Conservation (phyloP, 345 rosid species). For the Alliaria petiolata region DNA sequence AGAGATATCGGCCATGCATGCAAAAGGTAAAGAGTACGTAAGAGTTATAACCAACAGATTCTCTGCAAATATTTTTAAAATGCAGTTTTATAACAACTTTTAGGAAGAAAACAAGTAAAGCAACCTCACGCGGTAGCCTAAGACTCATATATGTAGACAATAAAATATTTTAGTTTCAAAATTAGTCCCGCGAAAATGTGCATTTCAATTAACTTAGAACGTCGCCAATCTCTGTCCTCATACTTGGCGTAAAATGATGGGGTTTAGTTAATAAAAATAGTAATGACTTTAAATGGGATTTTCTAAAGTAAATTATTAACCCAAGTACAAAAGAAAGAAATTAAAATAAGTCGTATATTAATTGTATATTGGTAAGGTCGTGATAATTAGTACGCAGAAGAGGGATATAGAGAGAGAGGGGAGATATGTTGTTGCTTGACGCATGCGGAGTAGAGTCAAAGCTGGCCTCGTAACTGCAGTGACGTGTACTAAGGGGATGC, state of each 20-base stretch:
- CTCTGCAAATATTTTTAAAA: not conserved
- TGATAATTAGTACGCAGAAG: slow-evolving; percentile 1
- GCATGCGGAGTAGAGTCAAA: slow-evolving; percentile 43
- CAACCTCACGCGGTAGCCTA: slow-evolving; percentile 22
- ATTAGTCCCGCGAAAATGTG: slow-evolving; percentile 19
- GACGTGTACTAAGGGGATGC: slow-evolving; percentile 26
- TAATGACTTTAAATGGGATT: not conserved
- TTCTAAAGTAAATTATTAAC: not conserved
- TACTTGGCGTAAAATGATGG: slow-evolving; percentile 27
- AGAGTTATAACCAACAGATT: slow-evolving; percentile 22
- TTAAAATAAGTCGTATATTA: not conserved
- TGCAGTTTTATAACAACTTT: slow-evolving; percentile 24
- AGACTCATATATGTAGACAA: slow-evolving; percentile 6
- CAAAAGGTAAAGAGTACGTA: slow-evolving; percentile 26
- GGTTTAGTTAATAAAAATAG: slow-evolving; percentile 1
- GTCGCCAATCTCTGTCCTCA: slow-evolving; percentile 22
- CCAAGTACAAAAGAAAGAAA: not conserved
- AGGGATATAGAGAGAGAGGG: slow-evolving; percentile 27
- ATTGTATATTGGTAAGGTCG: not conserved
- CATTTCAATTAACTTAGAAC: slow-evolving; percentile 27
- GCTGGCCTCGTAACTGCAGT: slow-evolving; percentile 30
- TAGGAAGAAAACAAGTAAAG: slow-evolving; percentile 29
- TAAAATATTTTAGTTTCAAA: not conserved
- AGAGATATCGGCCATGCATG: slow-evolving; percentile 28
- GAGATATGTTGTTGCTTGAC: slow-evolving; percentile 54